These are phyloP conservation scores for Suhomyces wounanorum DNA, from an alignment of 1,139 yeast species.

Conservation along the genomic window DNA sequence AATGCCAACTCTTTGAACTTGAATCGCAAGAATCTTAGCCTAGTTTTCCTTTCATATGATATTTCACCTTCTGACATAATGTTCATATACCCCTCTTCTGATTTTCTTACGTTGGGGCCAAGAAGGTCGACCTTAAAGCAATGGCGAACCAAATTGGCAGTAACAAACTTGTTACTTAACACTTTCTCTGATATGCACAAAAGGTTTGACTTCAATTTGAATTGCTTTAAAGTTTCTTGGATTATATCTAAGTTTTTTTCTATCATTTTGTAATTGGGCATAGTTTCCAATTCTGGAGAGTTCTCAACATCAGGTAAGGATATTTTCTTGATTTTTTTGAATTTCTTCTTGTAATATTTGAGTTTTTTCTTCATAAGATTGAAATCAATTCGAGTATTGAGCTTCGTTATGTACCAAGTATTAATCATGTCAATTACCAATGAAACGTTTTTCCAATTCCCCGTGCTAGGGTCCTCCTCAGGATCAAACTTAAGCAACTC, in stretches of 20 bases:
- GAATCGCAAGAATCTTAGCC: slow-evolving; percentile 15
- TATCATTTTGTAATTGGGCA: slow-evolving; percentile 6
- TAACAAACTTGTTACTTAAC: slow-evolving; percentile 11
- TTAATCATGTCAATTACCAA: slow-evolving; percentile 17
- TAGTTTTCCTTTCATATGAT: slow-evolving; percentile 12
- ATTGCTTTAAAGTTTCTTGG: slow-evolving; percentile 1
- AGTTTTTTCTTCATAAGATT: slow-evolving; percentile 11
- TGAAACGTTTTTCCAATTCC: slow-evolving; percentile 14
- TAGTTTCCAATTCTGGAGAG: not conserved
- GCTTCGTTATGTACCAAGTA: slow-evolving; percentile 14
- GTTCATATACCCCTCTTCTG: slow-evolving; percentile 5
- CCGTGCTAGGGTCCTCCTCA: slow-evolving; percentile 6
- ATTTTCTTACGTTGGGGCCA: not conserved
- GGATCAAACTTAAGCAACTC: slow-evolving; percentile 22
- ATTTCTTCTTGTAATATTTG: slow-evolving; percentile 12
- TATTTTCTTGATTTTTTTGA: not conserved
- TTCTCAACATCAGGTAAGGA: not conserved
- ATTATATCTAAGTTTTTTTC: slow-evolving; percentile 3
- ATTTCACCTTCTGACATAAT: slow-evolving; percentile 11
- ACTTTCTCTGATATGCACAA: slow-evolving; percentile 10
- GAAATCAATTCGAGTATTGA: slow-evolving; percentile 16
- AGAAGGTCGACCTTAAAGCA: slow-evolving; percentile 3
- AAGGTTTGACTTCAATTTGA: not conserved
- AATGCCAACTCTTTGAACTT: slow-evolving; percentile 19
- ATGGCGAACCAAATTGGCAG: slow-evolving; percentile 1